phyloP scores from a whole-genome alignment of 116 monocot genomes.

The Posidonia oceanica region DNA sequence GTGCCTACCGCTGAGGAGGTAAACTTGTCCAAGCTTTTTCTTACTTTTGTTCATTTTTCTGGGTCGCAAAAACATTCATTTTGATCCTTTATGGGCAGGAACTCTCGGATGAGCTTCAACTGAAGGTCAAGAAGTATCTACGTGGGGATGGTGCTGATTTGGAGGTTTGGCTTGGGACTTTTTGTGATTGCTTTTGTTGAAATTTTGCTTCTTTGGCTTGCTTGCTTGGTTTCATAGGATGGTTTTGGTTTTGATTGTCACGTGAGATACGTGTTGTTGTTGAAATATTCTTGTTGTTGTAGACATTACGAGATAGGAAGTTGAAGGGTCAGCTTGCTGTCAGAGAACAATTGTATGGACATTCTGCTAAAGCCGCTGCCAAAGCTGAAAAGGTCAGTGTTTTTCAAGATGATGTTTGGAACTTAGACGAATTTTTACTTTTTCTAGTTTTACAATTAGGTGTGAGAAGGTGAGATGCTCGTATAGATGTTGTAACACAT shows the following conservation, averaged over 20 bases:
- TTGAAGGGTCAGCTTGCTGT: slow-evolving; percentile 60
- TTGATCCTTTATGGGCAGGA: slow-evolving; percentile 5
- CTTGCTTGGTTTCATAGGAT: background rate
- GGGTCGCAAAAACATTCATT: background rate
- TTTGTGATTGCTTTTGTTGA: background rate
- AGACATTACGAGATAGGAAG: slow-evolving; percentile 64
- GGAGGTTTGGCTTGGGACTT: slow-evolving; percentile 29
- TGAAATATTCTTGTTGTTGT: background rate
- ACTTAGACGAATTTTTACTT: background rate
- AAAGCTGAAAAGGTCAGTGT: slow-evolving; percentile 70
- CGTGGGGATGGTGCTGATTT: slow-evolving; percentile 61
- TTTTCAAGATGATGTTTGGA: background rate
- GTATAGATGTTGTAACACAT: background rate
- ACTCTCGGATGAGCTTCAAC: slow-evolving; percentile 32
- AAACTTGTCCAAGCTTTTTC: background rate
- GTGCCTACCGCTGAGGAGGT: background rate
- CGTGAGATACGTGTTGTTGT: background rate
- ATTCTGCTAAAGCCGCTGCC: slow-evolving; percentile 77
- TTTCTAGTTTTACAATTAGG: background rate
- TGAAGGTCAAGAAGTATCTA: slow-evolving; percentile 56
- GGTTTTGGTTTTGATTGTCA: slow-evolving; percentile 3
- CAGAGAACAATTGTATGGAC: slow-evolving; percentile 67
- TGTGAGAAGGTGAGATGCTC: background rate
- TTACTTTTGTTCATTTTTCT: background rate
- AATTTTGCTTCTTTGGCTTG: background rate